Conservation (phyloP, 2,329 filamentous ascomycete species). For the Sclerotinia trifoliorum region DNA sequence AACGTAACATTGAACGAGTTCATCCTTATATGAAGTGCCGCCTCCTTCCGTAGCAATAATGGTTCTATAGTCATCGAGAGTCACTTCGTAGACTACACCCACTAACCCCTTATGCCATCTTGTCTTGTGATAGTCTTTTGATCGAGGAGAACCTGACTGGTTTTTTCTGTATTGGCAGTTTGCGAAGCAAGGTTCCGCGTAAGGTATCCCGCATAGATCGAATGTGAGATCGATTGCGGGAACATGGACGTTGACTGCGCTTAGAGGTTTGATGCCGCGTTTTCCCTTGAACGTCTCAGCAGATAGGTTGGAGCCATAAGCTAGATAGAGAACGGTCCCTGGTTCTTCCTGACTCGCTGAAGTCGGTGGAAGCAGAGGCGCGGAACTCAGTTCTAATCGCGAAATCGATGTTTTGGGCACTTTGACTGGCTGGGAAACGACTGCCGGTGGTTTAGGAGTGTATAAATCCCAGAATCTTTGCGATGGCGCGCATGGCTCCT, state of each 20-base stretch:
- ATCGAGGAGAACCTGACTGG: slow-evolving; percentile 30
- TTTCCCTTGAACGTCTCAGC: slow-evolving; percentile 74
- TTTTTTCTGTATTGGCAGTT: slow-evolving; percentile 61
- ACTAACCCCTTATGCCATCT: slow-evolving; percentile 80
- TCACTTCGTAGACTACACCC: slow-evolving; percentile 95
- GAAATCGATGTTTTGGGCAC: background rate
- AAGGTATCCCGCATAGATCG: slow-evolving; percentile 81
- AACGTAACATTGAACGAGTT: slow-evolving; percentile 73
- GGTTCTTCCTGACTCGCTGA: slow-evolving; percentile 23
- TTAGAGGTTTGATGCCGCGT: slow-evolving; percentile 78
- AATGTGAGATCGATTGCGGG: slow-evolving; percentile 79
- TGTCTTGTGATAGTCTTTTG: slow-evolving; percentile 50
- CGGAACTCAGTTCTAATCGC: slow-evolving; percentile 1
- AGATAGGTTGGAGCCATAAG: slow-evolving; percentile 88
- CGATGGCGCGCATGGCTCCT: background rate
- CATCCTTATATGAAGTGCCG: slow-evolving; percentile 79
- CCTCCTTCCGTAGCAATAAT: slow-evolving; percentile 92
- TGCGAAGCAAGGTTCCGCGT: slow-evolving; percentile 88
- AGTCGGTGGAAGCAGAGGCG: slow-evolving; percentile 23
- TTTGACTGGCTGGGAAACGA: background rate
- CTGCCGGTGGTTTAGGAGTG: background rate
- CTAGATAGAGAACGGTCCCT: slow-evolving; percentile 72
- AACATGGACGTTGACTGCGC: slow-evolving; percentile 76
- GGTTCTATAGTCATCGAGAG: slow-evolving; percentile 72
- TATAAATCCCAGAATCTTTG: slow-evolving; percentile 21